Percentiles rank a stretch among this genome's conserved stretches.
Conservation (phyloP, 2,329 filamentous ascomycete genomes). For the Fusarium sulawesiense region DNA sequence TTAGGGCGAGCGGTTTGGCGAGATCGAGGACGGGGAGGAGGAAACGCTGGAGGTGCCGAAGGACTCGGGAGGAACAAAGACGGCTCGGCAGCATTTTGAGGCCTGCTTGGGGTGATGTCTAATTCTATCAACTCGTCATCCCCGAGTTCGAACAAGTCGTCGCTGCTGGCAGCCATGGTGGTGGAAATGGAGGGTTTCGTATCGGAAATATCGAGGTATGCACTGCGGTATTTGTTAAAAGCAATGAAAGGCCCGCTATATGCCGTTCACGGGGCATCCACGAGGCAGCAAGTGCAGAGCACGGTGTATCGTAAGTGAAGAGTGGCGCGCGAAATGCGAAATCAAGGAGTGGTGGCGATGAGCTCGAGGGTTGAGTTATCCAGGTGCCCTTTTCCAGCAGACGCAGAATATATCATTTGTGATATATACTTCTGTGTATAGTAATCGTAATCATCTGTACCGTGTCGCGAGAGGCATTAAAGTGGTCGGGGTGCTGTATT, state of each 20-base stretch:
- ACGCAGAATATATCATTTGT: constrained; percentile 9
- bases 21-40: neutral
- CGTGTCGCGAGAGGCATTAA: neutral
- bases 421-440: neutral
- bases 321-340: neutral
- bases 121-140: constrained; percentile 38
- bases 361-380: constrained; percentile 15
- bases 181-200: neutral
- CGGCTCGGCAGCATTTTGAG: constrained; percentile 1
- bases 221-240: neutral
- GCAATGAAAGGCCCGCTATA: neutral
- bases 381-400: constrained; percentile 4
- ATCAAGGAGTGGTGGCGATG: constrained; percentile 29
- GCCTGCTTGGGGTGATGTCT: neutral
- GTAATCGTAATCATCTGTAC: constrained; percentile 10
- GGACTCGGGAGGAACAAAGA: constrained; percentile 36
- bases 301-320: constrained; percentile 12
- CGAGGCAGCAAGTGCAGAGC: neutral
- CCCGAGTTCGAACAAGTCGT: constrained; percentile 37
- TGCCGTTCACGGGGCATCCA: constrained; percentile 20
- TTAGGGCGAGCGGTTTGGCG: neutral
- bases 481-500: neutral
- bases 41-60: constrained; percentile 24
- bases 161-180: constrained; percentile 35
- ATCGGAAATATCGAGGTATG: neutral